A percentile compares a stretch with the other conserved stretches of the same genome.
Conservation (phyloP, 2,329 filamentous ascomycete species). For the Beauveria sp. region DNA sequence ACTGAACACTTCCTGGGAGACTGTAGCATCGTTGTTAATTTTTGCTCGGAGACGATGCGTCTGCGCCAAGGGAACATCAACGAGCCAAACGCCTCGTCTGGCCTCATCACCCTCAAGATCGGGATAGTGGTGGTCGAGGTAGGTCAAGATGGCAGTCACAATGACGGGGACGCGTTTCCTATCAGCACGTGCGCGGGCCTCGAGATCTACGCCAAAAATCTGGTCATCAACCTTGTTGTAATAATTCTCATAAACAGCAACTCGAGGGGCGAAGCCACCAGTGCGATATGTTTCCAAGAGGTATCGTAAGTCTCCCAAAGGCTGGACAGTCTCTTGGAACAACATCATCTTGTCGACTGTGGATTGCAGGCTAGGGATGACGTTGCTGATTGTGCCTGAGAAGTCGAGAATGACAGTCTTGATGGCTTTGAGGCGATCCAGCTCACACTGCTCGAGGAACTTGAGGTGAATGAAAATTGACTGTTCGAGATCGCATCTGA, state of each 20-base stretch:
- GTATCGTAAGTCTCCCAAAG: slow-evolving; percentile 80
- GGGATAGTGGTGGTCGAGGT: slow-evolving; percentile 92
- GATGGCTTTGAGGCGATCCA: slow-evolving; percentile 93
- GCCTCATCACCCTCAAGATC: slow-evolving; percentile 96
- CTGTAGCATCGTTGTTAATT: slow-evolving; percentile 80
- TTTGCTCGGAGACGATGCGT: slow-evolving; percentile 76
- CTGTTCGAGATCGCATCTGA: slow-evolving; percentile 93
- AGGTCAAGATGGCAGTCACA: slow-evolving; percentile 87
- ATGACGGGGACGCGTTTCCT: slow-evolving; percentile 91
- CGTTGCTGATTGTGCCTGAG: slow-evolving; percentile 93
- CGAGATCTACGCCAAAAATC: slow-evolving; percentile 96
- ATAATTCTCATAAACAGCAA: slow-evolving; percentile 95
- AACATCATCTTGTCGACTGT: slow-evolving; percentile 98
- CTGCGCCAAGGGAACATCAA: slow-evolving; percentile 78
- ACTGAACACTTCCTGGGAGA: slow-evolving; percentile 67
- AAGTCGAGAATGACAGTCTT: slow-evolving; percentile 98
- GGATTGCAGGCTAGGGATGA: slow-evolving; percentile 91
- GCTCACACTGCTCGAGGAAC: slow-evolving; percentile 94
- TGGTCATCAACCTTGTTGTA: slow-evolving; percentile 98
- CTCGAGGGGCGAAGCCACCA: slow-evolving; percentile 82
- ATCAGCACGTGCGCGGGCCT: slow-evolving; percentile 85
- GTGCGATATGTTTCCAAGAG: slow-evolving; percentile 95
- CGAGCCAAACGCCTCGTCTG: slow-evolving; percentile 84
- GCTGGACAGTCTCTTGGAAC: slow-evolving; percentile 98
- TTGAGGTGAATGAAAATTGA: slow-evolving; percentile 86